Base-by-base conservation (phyloP, 2,329 filamentous ascomycete species). In the Botrytis aclada region DNA sequence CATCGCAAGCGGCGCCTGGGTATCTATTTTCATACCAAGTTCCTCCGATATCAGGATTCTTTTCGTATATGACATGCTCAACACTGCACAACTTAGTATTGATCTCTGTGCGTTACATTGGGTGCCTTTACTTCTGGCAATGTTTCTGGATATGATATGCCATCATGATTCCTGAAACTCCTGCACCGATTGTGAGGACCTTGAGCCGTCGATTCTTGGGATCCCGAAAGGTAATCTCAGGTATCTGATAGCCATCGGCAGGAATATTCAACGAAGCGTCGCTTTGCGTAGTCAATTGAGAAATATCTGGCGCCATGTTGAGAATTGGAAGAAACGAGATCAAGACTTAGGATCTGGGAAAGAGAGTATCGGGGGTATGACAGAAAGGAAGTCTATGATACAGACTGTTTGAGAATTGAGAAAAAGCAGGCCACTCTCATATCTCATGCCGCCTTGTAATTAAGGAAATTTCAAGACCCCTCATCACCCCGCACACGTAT, bases 21-120 rank as follows among this genome's bases (percentile, higher is more conserved):
- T 89, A 89, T 82, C 82, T 77, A 70, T 85, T 85, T 74, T 84
- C 83, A 2, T 84, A 76, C 84, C 84, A 86, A 5, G 83, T 85
- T 81, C 84, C 69, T 37, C 83, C 83, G 43, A 85, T 78, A 56
- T 83, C 81, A 22, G 79, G 75, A 70, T 85, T 85, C 78, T 85
- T 85, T 76, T 86, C 84, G 69, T 85, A 86, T 4, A 86, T 83
- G 20, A 84, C 80, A 76, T 83, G 83, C 47, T 85, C 85, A 18
- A 86, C 82, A 74, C 84, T 84, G 22, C 22, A 8, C 29, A 5
- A 18, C 4, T 39, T 58, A 72, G 47, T 18, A n/a, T 18, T 63
- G n/a, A 61, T 58, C 10, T 25, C 41, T 37, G 8, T 39, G 25
- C 25, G 10, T 3, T 43, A 29, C 1, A n/a, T 22, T 20, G 22